Conservation (phyloP, 1,284 basidiomycete species). For the Cystobasidium sp. region DNA sequence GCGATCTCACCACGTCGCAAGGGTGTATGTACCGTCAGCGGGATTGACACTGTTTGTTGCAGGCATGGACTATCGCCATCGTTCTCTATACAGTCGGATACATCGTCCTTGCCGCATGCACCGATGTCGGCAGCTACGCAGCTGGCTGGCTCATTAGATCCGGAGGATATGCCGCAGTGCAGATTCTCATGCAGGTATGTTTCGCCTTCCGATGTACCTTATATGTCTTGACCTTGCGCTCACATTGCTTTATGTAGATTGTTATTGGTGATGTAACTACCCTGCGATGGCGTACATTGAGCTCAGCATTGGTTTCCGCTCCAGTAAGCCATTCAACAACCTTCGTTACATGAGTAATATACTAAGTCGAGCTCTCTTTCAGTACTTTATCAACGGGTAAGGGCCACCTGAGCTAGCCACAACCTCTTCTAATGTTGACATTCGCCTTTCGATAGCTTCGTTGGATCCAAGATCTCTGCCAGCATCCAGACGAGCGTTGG, state of each 20-base stretch:
- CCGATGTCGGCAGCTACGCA: conserved; percentile 63
- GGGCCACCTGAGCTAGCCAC: not conserved
- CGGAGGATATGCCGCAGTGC: conserved; percentile 64
- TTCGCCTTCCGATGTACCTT: conserved; percentile 60
- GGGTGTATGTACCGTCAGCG: not conserved
- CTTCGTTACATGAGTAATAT: no score
- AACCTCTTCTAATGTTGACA: not conserved
- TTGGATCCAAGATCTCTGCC: conserved; percentile 69
- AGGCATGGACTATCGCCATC: conserved; percentile 65
- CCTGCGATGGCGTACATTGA: conserved; percentile 75
- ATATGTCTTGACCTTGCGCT: not conserved
- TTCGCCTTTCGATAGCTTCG: conserved; percentile 51
- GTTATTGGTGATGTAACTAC: conserved; percentile 74
- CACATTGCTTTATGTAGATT: conserved; percentile 47
- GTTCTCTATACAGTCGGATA: conserved; percentile 63
- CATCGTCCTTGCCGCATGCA: conserved; percentile 70
- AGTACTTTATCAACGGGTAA: conserved; percentile 63
- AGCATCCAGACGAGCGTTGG: conserved; percentile 62
- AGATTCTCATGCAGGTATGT: conserved; percentile 70
- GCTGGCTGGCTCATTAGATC: conserved; percentile 63
- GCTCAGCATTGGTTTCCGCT: conserved; percentile 67
- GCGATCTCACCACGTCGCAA: not conserved
- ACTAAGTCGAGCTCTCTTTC: no score
- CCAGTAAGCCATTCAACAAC: conserved; percentile 63
- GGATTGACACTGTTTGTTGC: no score